Base-by-base conservation (phyloP, 2,329 filamentous ascomycete genomes). In the Pyricularia sp. region DNA sequence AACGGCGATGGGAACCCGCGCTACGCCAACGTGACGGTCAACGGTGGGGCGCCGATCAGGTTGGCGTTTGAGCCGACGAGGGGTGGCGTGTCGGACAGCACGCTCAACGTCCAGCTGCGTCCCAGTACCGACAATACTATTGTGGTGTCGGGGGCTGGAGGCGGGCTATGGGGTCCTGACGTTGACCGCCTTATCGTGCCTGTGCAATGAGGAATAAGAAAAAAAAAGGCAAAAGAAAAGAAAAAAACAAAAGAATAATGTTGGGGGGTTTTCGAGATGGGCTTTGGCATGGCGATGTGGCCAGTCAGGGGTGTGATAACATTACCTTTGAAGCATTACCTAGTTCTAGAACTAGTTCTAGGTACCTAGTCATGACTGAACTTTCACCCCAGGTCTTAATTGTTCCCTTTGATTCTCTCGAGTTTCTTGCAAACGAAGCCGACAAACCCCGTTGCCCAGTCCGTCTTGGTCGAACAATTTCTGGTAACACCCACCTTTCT, bases 101-200 rank as follows among this genome's bases (percentile, higher is more conserved):
- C 81, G 1, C 71, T 88, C 70, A 80, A 84, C 68, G 80, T 79
- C 4, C 78, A 84, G 55, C 71, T 89, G 69, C 80, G 81, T 68
- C 73, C 76, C 2, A 85, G 85, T 0, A 73, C 70, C 5, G 72
- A 69, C 0, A 89, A 88, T 73, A 81, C 79, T 4, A 77, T 89
- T 42, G 79, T 78, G 1, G 78, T 88, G 66, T 78, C 78, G 63
- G 79, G 77, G 23, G 71, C 79, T 9, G 76, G 77, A 69, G 81
- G 77, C 64, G 65, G 68, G 10, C 23, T 58, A 1, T 82, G 78
- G 76, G 84, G 81, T 0, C 83, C 85, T 0, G 84, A 85, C 78
- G 78, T 88, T 20, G 86, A 88, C 75, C 75, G 81, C 3, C 69
- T 88, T 30, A 79, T 87, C 74, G 83, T 88, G 0, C 85, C 86